Base-by-base conservation (phyloP, 164 flowering plant genomes). In the Macadamia integrifolia region DNA sequence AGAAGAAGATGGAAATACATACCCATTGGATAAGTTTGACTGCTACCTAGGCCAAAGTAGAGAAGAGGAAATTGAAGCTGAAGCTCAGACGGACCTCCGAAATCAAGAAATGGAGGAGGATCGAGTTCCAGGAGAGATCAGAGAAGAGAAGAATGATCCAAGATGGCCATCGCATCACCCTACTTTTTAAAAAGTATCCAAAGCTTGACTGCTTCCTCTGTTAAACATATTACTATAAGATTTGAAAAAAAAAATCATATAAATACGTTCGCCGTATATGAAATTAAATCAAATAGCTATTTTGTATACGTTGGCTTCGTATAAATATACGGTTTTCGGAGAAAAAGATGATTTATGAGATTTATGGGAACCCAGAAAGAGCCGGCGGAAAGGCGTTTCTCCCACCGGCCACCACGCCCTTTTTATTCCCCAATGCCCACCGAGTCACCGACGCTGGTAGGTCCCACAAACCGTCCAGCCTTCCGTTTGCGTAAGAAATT, bases 401-500 rank as follows among this genome's bases (percentile, higher is more conserved):
- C 23, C 23, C 23, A 23, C 23, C 23, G 23, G 23, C 23, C 23
- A 23, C 23, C 23, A 23, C 23, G 23, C 40, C 40, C 40, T 35
- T 35, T 35, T 35, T 35, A 2, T 35, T 35, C 5, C 40, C 40
- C 3, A 5, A 5, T 35, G 3, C 3, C 40, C 50, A 46, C 28
- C 12, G 6, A 56, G 1, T 66, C 44, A 46, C 71, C 71, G 59
- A 68, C 71, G 32, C 35, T 6, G 11, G 49, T 68, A 43, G 71
- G 65, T 40, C 71, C 71, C 65, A 61, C 71, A 18, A 68, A 68
- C 71, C 71, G 71, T 14, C 71, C 71, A 49, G n/a, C 56, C 9
- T n/a, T n/a, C 17, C 17, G 40, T 58, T 66, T 61, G 48, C 35
- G n/a, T 46, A 46, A 46, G 3, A 53, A 53, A 4, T 6, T 17